Percentiles rank a stretch among this genome's conserved stretches.
Evolutionary conservation across 2,329 filamentous ascomycete genomes (phyloP).

Genomic region (Fusarium sp.): DNA sequence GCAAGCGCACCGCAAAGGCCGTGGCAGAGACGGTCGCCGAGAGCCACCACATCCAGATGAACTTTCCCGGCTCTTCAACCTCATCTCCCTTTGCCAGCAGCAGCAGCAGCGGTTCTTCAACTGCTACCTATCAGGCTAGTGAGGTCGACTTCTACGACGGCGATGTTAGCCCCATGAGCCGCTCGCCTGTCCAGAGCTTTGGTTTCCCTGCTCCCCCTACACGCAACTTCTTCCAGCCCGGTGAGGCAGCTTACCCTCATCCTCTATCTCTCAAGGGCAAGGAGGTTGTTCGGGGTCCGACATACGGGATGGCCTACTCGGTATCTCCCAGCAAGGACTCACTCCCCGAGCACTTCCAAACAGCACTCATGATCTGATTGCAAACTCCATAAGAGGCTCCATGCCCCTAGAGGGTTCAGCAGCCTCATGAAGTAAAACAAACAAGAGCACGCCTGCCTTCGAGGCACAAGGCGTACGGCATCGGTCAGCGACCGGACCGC

Average conservation of each 20-base stretch:
- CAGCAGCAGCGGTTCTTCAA: slow-evolving; percentile 51
- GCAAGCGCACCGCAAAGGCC: slow-evolving; percentile 58
- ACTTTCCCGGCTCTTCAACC: slow-evolving; percentile 47
- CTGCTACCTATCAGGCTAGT: slow-evolving; percentile 56
- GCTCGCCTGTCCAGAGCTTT: slow-evolving; percentile 27
- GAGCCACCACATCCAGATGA: slow-evolving; percentile 48
- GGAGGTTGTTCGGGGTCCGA: slow-evolving; percentile 48
- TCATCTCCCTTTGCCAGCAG: slow-evolving; percentile 53
- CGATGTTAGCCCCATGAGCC: slow-evolving; percentile 33
- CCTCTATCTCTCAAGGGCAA: slow-evolving; percentile 53
- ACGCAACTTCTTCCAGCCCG: slow-evolving; percentile 43
- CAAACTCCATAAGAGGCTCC: slow-evolving; percentile 2
- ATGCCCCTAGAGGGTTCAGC: slow-evolving; percentile 50
- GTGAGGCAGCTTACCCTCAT: slow-evolving; percentile 37
- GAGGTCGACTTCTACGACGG: slow-evolving; percentile 43
- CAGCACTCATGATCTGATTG: slow-evolving; percentile 31
- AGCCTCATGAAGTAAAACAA: slow-evolving; percentile 53
- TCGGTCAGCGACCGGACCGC: background rate
- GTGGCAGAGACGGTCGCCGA: slow-evolving; percentile 47
- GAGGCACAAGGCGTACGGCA: background rate
- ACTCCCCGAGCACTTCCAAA: slow-evolving; percentile 28
- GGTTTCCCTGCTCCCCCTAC: slow-evolving; percentile 22
- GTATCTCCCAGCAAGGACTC: slow-evolving; percentile 52
- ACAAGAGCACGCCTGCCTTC: background rate
- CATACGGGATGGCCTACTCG: slow-evolving; percentile 48